Evolutionary conservation across 2,329 filamentous ascomycete species (phyloP).

Genomic region (Fusarium heterosporum): DNA sequence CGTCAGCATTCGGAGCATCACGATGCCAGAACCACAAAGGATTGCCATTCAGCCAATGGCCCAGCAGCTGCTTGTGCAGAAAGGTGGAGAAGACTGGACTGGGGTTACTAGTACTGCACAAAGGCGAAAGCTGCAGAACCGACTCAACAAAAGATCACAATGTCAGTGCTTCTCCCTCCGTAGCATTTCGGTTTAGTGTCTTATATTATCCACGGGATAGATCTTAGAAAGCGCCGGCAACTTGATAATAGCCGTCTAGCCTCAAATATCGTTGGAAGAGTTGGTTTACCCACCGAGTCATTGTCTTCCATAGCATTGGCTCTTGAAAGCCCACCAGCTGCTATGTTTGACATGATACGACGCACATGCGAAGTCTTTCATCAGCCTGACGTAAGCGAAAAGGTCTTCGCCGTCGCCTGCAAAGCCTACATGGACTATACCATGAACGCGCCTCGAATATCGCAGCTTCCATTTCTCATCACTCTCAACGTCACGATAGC

Average conservation of each 20-base stretch:
- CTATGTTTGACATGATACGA: constrained; percentile 2
- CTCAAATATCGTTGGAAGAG: not conserved
- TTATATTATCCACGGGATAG: not conserved
- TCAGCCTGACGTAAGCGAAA: not conserved
- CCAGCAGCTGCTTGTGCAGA: constrained; percentile 14
- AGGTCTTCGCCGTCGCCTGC: not conserved
- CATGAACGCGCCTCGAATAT: constrained; percentile 14
- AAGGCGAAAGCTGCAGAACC: constrained; percentile 22
- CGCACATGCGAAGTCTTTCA: constrained; percentile 15
- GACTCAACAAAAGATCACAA: constrained; percentile 21
- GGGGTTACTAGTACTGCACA: constrained; percentile 20
- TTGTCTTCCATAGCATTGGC: not conserved
- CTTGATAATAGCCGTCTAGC: not conserved
- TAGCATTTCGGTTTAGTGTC: fast-evolving
- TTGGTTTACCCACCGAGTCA: not conserved
- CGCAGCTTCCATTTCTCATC: constrained; percentile 18
- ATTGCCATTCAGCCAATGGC: constrained; percentile 20
- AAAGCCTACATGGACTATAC: constrained; percentile 22
- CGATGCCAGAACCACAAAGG: constrained; percentile 1
- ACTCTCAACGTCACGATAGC: constrained; percentile 23
- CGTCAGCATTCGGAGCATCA: fast-evolving
- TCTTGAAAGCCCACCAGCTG: not conserved
- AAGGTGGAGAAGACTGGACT: constrained; percentile 17
- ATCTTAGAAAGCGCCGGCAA: constrained; percentile 9
- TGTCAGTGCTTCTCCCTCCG: not conserved